Conservation (phyloP, 2,329 filamentous ascomycete genomes). For the Plectosphaerella plurivora region DNA sequence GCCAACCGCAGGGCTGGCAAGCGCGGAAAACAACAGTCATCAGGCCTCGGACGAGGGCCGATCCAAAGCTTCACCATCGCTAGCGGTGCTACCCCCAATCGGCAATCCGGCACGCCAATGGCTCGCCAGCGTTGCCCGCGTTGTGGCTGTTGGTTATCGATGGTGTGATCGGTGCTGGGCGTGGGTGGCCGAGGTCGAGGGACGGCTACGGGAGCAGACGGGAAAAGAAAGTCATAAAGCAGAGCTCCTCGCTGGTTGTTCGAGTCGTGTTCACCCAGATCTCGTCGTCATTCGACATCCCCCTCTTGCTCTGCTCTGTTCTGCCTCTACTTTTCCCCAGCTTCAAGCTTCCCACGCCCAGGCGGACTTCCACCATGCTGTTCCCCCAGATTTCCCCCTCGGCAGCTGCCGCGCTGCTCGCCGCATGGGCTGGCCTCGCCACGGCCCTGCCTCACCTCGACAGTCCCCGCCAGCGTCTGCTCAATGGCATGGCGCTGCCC, state of each 20-base stretch:
- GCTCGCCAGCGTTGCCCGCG: background rate
- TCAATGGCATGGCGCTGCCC: conserved; percentile 43
- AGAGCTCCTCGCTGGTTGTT: background rate
- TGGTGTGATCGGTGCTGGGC: background rate
- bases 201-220: too few relatives aligned
- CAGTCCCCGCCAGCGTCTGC: conserved; percentile 50
- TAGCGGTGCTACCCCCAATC: background rate
- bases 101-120: background rate
- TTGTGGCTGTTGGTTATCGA: background rate
- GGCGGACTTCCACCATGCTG: conserved; percentile 6
- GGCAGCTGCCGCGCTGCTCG: conserved; percentile 8
- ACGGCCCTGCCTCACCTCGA: conserved; percentile 27
- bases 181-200: too few relatives aligned
- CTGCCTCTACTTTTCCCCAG: background rate
- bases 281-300: background rate
- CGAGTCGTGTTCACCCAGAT: background rate
- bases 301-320: background rate
- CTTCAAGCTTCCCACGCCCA: background rate
- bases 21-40: too few relatives aligned
- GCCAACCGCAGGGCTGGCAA: too few relatives aligned
- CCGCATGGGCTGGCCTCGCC: conserved; percentile 6
- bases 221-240: background rate
- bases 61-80: too few relatives aligned
- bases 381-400: conserved; percentile 6
- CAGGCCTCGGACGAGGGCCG: too few relatives aligned